phyloP scores from a whole-genome alignment of 345 rosid genomes.

The Trapa bicornis region DNA sequence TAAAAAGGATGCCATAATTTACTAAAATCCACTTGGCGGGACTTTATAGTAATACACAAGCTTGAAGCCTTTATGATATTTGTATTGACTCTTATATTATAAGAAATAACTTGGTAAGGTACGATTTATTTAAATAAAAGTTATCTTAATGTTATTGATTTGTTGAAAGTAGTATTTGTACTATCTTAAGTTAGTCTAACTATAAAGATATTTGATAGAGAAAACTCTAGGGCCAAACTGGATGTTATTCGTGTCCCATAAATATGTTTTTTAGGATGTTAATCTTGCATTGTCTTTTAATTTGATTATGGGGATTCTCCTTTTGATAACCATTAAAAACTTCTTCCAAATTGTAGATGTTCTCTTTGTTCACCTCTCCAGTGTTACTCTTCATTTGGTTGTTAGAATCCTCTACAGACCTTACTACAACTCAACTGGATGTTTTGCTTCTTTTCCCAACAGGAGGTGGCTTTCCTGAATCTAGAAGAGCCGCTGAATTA shows the following conservation, averaged over 20 bases:
- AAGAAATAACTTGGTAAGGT: background rate
- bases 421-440: background rate
- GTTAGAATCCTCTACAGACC: background rate
- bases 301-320: background rate
- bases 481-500: conserved; percentile 63
- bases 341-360: background rate
- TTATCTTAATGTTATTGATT: background rate
- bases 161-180: background rate
- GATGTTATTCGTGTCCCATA: background rate
- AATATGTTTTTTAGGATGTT: background rate
- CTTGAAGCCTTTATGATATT: background rate
- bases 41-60: background rate
- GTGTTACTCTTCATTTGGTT: background rate
- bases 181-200: background rate
- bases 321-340: background rate
- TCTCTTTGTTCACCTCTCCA: background rate
- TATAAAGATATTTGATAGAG: background rate
- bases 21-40: background rate
- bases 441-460: conserved; percentile 5
- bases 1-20: background rate
- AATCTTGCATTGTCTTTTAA: background rate
- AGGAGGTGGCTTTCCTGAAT: conserved; percentile 88
- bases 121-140: too few species aligned
- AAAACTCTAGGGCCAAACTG: background rate
- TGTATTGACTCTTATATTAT: background rate